These are phyloP conservation scores for Sporothrix sp. DNA, from an alignment of 2,329 filamentous ascomycete species.

Conservation along the genomic window DNA sequence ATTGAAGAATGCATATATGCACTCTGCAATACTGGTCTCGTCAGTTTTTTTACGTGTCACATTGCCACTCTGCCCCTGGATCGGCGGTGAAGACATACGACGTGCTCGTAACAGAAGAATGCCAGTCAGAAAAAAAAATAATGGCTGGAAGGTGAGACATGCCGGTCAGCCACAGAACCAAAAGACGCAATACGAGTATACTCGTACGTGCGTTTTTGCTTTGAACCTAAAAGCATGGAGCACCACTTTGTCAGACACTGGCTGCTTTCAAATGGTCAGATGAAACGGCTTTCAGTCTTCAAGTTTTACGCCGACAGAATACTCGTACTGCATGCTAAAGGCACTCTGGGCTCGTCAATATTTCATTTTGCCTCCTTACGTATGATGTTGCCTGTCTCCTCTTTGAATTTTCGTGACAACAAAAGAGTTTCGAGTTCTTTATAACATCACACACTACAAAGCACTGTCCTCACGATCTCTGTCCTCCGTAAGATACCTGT, in stretches of 20 bases:
- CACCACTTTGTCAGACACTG: neutral
- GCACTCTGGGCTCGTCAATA: too few relatives aligned
- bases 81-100: conserved; percentile 3
- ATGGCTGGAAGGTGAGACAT: conserved; percentile 1
- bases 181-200: neutral
- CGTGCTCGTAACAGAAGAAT: neutral
- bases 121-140: conserved; percentile 1
- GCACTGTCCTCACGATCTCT: too few relatives aligned
- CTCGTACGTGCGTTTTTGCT: neutral
- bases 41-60: conserved; percentile 4
- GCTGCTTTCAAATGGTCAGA: neutral
- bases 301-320: too few relatives aligned
- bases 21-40: neutral
- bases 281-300: conserved; percentile 1
- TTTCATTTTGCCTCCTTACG: too few relatives aligned
- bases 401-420: too few relatives aligned
- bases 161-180: neutral
- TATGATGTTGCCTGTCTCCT: too few relatives aligned
- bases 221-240: conserved; percentile 1
- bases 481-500: too few relatives aligned
- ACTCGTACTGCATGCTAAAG: too few relatives aligned
- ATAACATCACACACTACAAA: too few relatives aligned
- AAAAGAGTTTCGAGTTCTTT: too few relatives aligned
- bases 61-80: neutral
- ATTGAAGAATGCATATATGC: too few relatives aligned